Evolutionary conservation across 257 asterid species (phyloP), one percentile per base, ranked within the genome.

Genomic region (Fraxinus pennsylvanica): DNA sequence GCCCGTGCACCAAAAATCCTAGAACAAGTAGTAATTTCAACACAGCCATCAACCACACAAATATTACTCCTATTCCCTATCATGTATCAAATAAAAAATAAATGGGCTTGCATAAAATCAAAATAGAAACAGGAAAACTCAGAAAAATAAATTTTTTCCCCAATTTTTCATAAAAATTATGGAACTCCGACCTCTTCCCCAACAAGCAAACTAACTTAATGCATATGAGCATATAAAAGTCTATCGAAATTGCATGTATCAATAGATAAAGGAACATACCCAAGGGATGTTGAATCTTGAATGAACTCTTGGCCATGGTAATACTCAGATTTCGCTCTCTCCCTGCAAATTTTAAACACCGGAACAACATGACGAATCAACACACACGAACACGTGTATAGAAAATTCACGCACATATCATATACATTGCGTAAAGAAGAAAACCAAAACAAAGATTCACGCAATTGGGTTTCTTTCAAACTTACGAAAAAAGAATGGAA

Each of bases 221-320:
- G 22, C 57, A 69, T 72, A 30, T 2, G 52, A 12, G 3, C 13
- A 2, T 43, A 10, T 2, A 43, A 43, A 43, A 43, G 13, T 43
- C 14, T 43, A 12, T 43, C 17, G 52, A 43, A 43, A n/a, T 27
- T 3, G 66, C 69, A 15, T 4, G 15, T 57, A 71, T 15, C 1
- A 32, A 32, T 27, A 4, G 52, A 17, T 61, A 63, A 22, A n/a
- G 5, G 27, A 54, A 7, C 75, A 65, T 87, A 93, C 98, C 98
- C 78, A 91, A 72, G 70, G 98, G 87, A 47, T 88, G 83, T 36
- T 88, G 90, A 43, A 84, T 80, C 86, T 89, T 89, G 88, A 91
- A 91, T 21, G 90, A 82, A 77, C 86, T 82, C 81, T 86, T 90
- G 54, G 91, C 91, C 97, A 91, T 89, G 75, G 87, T 57, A 84